A percentile compares a stretch with the other conserved stretches of the same genome.
Evolutionary conservation across 2,329 filamentous ascomycete species (phyloP).

Genomic region (Colletotrichum viniferum): DNA sequence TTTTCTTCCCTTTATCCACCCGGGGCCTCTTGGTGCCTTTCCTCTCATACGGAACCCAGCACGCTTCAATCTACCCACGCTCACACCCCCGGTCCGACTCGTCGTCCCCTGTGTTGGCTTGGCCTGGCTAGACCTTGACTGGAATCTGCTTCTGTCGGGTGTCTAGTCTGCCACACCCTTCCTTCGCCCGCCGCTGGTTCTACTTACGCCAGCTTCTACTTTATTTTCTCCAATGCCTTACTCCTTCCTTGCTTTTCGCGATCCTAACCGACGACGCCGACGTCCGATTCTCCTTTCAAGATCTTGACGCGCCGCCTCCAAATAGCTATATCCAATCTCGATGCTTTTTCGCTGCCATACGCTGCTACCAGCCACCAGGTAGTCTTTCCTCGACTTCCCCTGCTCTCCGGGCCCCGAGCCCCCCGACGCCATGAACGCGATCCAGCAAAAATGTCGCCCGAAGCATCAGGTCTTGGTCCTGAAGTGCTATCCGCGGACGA

Average conservation of each 20-base stretch:
- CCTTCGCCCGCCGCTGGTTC: slow-evolving; percentile 4
- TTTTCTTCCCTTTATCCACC: background rate
- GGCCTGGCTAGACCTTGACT: slow-evolving; percentile 13
- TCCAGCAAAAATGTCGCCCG: slow-evolving; percentile 75
- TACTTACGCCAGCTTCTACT: background rate
- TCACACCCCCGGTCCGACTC: slow-evolving; percentile 1
- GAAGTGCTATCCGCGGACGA: slow-evolving; percentile 93
- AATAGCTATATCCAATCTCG: slow-evolving; percentile 7
- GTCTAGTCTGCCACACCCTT: slow-evolving; percentile 26
- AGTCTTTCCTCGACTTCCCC: background rate
- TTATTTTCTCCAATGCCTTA: slow-evolving; percentile 15
- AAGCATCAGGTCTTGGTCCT: slow-evolving; percentile 97
- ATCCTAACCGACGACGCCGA: slow-evolving; percentile 5
- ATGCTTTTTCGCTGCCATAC: slow-evolving; percentile 15
- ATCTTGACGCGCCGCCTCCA: background rate
- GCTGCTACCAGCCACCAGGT: slow-evolving; percentile 9
- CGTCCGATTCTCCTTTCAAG: background rate
- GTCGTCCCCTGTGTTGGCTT: slow-evolving; percentile 12
- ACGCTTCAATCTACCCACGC: slow-evolving; percentile 6
- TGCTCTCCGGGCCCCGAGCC: slow-evolving; percentile 13
- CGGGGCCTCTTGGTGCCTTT: background rate
- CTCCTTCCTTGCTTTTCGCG: slow-evolving; percentile 17
- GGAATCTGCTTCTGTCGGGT: slow-evolving; percentile 31
- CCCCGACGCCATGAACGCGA: slow-evolving; percentile 61
- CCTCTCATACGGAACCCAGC: background rate